Conservation (phyloP, 306 rosid species). For the Castanea crenata region DNA sequence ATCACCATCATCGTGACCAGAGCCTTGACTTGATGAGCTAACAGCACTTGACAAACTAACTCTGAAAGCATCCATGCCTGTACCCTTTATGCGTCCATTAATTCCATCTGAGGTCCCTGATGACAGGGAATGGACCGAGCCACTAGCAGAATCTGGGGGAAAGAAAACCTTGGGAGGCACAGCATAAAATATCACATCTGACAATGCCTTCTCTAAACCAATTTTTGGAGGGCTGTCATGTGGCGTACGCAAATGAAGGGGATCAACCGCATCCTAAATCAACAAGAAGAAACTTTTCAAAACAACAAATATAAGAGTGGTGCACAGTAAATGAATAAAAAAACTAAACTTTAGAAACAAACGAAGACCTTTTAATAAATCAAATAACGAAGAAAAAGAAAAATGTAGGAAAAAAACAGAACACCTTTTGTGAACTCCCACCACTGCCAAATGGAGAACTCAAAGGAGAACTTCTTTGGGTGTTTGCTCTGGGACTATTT, state of each 20-base stretch:
- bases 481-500: conserved; percentile 93
- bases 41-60: conserved; percentile 98
- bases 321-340: not conserved
- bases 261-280: conserved; percentile 83
- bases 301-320: not conserved
- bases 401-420: conserved; percentile 9
- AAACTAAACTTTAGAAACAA: not conserved
- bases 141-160: conserved; percentile 92
- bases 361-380: not conserved
- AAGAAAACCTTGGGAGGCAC: conserved; percentile 87
- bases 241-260: conserved; percentile 83
- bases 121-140: conserved; percentile 88
- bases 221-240: conserved; percentile 92
- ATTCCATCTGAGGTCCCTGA: conserved; percentile 94
- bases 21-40: conserved; percentile 98
- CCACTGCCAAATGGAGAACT: conserved; percentile 92
- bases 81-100: conserved; percentile 82
- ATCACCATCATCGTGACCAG: conserved; percentile 98
- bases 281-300: conserved; percentile 25
- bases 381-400: not conserved
- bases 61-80: conserved; percentile 93
- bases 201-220: conserved; percentile 84
- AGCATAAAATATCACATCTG: conserved; percentile 76
- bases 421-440: conserved; percentile 89
- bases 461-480: conserved; percentile 91